Conservation (phyloP, 192 early-diverging fungal genomes). For the Backusella tuberculispora region DNA sequence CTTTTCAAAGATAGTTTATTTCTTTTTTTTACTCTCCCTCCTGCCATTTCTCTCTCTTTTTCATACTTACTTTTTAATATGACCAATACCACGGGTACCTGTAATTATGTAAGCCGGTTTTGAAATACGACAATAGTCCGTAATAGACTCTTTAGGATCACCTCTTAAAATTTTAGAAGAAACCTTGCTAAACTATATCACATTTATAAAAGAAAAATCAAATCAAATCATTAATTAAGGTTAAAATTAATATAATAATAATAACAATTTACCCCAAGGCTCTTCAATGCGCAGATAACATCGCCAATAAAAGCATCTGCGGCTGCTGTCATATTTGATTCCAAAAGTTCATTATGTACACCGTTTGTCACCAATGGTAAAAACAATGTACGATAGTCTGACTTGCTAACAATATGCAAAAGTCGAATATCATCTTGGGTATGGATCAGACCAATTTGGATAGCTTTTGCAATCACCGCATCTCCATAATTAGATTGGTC, state of each 20-base stretch:
- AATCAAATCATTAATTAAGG: background rate
- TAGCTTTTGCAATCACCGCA: conserved; percentile 28
- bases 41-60: background rate
- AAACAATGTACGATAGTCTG: background rate
- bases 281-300: conserved; percentile 21
- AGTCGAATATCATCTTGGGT: conserved; percentile 23
- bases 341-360: background rate
- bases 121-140: conserved; percentile 23
- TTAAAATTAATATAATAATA: background rate
- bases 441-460: conserved; percentile 9
- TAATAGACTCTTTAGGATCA: conserved; percentile 30
- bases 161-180: conserved; percentile 20
- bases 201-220: background rate
- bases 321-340: background rate
- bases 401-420: conserved; percentile 24
- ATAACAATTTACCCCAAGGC: conserved; percentile 18
- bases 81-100: conserved; percentile 19
- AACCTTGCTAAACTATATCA: conserved; percentile 29
- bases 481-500: conserved; percentile 30
- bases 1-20: background rate
- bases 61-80: conserved; percentile 20
- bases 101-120: conserved; percentile 15
- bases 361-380: background rate
- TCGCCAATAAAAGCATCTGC: conserved; percentile 24
- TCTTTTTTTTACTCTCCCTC: background rate